These are phyloP conservation scores for Talaromyces proteolyticus DNA, from an alignment of 495 filamentous ascomycete species.

Conservation along the genomic window DNA sequence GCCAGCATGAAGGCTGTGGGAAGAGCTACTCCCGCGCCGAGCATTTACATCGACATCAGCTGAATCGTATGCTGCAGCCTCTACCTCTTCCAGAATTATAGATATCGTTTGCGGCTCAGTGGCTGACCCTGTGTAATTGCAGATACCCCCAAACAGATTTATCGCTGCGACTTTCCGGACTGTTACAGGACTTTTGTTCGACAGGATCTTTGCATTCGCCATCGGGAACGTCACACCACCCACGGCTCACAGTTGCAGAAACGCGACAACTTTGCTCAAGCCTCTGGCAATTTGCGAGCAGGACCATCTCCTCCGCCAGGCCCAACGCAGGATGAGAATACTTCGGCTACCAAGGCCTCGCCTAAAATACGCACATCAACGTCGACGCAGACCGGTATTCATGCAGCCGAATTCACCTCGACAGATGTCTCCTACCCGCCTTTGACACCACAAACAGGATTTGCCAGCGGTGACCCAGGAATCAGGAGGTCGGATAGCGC, in stretches of 20 bases:
- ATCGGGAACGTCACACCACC: slow-evolving; percentile 93
- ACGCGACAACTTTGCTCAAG: slow-evolving; percentile 57
- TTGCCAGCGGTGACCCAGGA: slow-evolving; percentile 8
- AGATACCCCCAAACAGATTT: slow-evolving; percentile 90
- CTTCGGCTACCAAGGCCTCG: neutral
- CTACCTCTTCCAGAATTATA: too few relatives aligned
- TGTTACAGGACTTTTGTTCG: slow-evolving; percentile 89
- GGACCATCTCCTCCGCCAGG: neutral
- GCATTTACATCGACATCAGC: slow-evolving; percentile 92
- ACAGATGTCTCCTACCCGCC: slow-evolving; percentile 10
- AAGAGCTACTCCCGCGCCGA: slow-evolving; percentile 97
- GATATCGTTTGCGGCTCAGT: too few relatives aligned
- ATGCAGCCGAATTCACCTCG: neutral
- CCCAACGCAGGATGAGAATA: neutral
- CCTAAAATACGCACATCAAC: neutral
- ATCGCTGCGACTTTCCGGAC: slow-evolving; percentile 88
- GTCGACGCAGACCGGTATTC: neutral
- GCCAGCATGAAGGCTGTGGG: slow-evolving; percentile 80
- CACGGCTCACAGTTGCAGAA: slow-evolving; percentile 90
- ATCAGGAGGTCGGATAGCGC: slow-evolving; percentile 10
- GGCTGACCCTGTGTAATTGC: too few relatives aligned
- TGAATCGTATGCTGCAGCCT: slow-evolving; percentile 66
- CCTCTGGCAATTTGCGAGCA: neutral
- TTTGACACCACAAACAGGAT: slow-evolving; percentile 10
- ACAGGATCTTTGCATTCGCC: slow-evolving; percentile 88